A percentile compares a stretch with the other conserved stretches of the same genome.
phyloP scores from a whole-genome alignment of 2,329 filamentous ascomycete species.

The Elsinoe arachidis region DNA sequence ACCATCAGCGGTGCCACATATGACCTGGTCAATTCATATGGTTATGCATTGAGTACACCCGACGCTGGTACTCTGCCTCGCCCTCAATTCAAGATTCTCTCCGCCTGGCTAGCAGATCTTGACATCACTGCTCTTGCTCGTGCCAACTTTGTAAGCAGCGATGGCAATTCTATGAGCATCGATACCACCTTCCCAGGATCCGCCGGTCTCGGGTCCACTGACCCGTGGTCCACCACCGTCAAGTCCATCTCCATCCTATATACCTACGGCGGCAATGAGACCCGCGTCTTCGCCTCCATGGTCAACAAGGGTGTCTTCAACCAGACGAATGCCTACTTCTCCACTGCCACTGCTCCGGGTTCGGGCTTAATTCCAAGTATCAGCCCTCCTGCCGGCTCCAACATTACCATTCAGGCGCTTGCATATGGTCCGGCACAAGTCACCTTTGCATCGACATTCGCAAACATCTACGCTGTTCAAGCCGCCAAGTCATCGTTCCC shows the following conservation, averaged over 20 bases:
- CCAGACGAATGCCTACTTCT: slow-evolving; percentile 1
- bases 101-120: slow-evolving; percentile 14
- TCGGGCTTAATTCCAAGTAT: not conserved
- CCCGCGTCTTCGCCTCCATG: slow-evolving; percentile 10
- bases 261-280: slow-evolving; percentile 8
- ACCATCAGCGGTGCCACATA: not conserved
- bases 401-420: not conserved
- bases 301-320: slow-evolving; percentile 14
- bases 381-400: not conserved
- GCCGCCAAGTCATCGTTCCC: not conserved
- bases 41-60: slow-evolving; percentile 14
- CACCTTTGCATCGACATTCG: not conserved
- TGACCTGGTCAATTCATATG: slow-evolving; percentile 13
- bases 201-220: not conserved
- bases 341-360: slow-evolving; percentile 3
- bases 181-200: slow-evolving; percentile 13
- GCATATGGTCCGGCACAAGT: slow-evolving; percentile 10
- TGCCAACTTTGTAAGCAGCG: not conserved
- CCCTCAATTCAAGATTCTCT: slow-evolving; percentile 12
- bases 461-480: slow-evolving; percentile 3
- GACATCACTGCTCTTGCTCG: slow-evolving; percentile 14
- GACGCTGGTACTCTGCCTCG: slow-evolving; percentile 12
- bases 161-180: slow-evolving; percentile 5
- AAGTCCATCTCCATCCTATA: slow-evolving; percentile 14
- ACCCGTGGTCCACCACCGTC: slow-evolving; percentile 11